Base-by-base conservation (phyloP, 169 alveolate genomes). In the Ophryocystis elektroscirrha region DNA sequence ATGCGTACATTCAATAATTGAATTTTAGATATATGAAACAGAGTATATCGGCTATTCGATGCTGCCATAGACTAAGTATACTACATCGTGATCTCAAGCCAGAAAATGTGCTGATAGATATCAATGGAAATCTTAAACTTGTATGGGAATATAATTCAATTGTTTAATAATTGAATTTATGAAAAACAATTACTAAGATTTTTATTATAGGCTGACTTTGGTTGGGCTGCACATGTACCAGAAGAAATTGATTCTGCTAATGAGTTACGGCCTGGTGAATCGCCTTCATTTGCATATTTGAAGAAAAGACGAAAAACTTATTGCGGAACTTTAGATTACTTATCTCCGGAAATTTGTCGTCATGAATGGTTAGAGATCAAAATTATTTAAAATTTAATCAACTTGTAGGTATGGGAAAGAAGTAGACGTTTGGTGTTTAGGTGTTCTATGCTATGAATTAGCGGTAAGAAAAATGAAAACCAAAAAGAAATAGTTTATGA, bases 71-170 rank as follows among this genome's bases (percentile, higher is more conserved):
- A 9, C 74, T 67, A 56, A 64, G 76, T 48, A 80, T 83, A 2
- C 77, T 83, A 28, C 93, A 83, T 49, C 57, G 93, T 44, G 93
- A 83, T 45, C 68, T 83, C 26, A 83, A 83, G 52, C 93, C 93
- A 12, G 93, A 83, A 55, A 83, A 83, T 49, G 59, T 82, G 2
- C 69, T 78, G 25, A 70, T 54, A 35, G 47, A 61, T 45, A 41
- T 59, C 28, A 61, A 67, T 60, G 88, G 84, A 15, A 65, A 64
- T 4, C 63, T 78, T 2, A 82, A 82, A 58, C 54, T 82, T n/a
- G n/a, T n/a, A n/a, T n/a, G n/a, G n/a, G n/a, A n/a, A n/a, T n/a
- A n/a, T n/a, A n/a, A n/a, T n/a, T n/a, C n/a, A n/a, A n/a, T n/a
- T n/a, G n/a, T n/a, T n/a, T n/a, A n/a, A n/a, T n/a, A n/a, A n/a